phyloP scores from a whole-genome alignment of 495 filamentous ascomycete genomes.

The Penicillium atrosanguineum region DNA sequence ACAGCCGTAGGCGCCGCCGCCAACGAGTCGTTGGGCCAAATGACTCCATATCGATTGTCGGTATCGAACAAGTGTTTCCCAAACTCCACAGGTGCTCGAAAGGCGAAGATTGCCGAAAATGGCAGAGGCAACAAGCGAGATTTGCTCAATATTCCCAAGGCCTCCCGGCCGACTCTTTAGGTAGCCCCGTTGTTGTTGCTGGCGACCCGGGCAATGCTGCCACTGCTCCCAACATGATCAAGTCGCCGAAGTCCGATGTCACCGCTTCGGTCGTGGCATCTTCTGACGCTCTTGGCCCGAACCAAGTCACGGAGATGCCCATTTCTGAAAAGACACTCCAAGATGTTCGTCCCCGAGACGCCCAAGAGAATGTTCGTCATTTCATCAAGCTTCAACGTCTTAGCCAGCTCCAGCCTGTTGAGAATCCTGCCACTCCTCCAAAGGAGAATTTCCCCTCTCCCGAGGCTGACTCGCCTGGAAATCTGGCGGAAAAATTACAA shows the following conservation, averaged over 20 bases:
- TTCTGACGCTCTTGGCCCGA: slow-evolving; percentile 75
- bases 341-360: slow-evolving; percentile 66
- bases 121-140: slow-evolving; percentile 59
- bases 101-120: slow-evolving; percentile 85
- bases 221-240: slow-evolving; percentile 48
- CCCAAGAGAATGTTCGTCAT: slow-evolving; percentile 86
- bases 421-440: slow-evolving; percentile 42
- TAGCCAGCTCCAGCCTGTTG: slow-evolving; percentile 32
- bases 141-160: slow-evolving; percentile 21
- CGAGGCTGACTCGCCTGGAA: slow-evolving; percentile 30
- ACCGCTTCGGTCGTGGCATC: slow-evolving; percentile 81
- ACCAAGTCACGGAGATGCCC: slow-evolving; percentile 55
- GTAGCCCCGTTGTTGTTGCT: slow-evolving; percentile 43
- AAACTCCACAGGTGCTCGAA: slow-evolving; percentile 85
- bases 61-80: slow-evolving; percentile 83
- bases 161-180: slow-evolving; percentile 13
- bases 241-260: slow-evolving; percentile 33
- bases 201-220: slow-evolving; percentile 70
- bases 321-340: slow-evolving; percentile 70
- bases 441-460: slow-evolving; percentile 49
- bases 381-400: slow-evolving; percentile 80
- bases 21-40: slow-evolving; percentile 51
- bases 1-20: too few relatives aligned
- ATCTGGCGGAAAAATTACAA: slow-evolving; percentile 41
- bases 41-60: slow-evolving; percentile 88